A percentile compares a stretch with the other conserved stretches of the same genome.
Conservation (phyloP, 768 basidiomycete genomes). For the Crassisporium funariophilum region DNA sequence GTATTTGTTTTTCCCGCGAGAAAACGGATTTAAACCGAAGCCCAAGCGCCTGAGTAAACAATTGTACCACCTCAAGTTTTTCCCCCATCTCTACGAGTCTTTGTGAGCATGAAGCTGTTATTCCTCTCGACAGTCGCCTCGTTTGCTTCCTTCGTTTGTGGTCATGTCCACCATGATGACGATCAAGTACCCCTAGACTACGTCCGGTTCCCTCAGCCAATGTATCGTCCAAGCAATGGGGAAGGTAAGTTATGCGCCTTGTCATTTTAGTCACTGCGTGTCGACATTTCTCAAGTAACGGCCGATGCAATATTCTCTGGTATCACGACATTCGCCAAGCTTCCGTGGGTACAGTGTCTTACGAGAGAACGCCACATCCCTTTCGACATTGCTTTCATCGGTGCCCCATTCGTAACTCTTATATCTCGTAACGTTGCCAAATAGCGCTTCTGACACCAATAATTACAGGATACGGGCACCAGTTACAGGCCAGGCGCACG, state of each 20-base stretch:
- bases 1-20: too few species aligned
- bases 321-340: conserved; percentile 81
- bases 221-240: conserved; percentile 54
- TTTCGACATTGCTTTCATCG: conserved; percentile 84
- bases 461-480: conserved; percentile 62
- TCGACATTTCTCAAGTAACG: conserved; percentile 47
- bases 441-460: neutral
- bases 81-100: neutral
- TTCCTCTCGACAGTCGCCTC: conserved; percentile 24
- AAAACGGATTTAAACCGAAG: neutral
- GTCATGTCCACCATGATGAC: conserved; percentile 40
- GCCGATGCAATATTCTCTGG: conserved; percentile 83
- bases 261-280: conserved; percentile 3
- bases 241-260: conserved; percentile 46
- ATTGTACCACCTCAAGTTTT: too few species aligned
- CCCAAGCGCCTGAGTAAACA: too few species aligned
- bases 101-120: conserved; percentile 23
- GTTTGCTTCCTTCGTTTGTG: conserved; percentile 27
- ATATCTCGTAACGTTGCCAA: neutral
- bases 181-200: conserved; percentile 69
- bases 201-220: conserved; percentile 65
- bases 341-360: conserved; percentile 84
- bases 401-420: conserved; percentile 68
- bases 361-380: conserved; percentile 54
- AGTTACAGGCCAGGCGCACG: conserved; percentile 84